phyloP scores from a whole-genome alignment of 371 early-diverging fungal species.

The Apophysomyces sp. region DNA sequence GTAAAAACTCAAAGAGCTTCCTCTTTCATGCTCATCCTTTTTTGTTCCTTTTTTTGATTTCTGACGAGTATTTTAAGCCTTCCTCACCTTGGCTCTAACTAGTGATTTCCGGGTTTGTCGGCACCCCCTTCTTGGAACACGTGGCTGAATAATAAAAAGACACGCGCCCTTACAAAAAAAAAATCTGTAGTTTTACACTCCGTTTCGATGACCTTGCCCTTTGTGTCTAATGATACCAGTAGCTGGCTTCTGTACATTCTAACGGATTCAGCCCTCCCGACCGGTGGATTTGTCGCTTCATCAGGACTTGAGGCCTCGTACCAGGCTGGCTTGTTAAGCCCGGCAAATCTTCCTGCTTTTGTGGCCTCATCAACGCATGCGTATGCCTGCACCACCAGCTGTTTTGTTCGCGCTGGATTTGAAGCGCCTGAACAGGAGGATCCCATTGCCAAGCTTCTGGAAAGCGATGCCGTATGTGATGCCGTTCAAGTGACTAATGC shows the following conservation, averaged over 20 bases:
- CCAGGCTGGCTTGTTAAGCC: constrained; percentile 59
- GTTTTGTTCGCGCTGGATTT: constrained; percentile 68
- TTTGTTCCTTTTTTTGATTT: too few species aligned
- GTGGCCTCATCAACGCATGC: constrained; percentile 57
- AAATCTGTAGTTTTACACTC: not conserved
- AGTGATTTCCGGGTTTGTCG: too few species aligned
- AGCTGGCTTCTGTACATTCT: constrained; percentile 82
- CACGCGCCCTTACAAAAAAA: too few species aligned
- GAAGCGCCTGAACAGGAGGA: constrained; percentile 37
- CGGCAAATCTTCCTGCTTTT: constrained; percentile 38
- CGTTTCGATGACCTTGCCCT: constrained; percentile 20
- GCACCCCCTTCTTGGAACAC: too few species aligned
- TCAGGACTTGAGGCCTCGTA: constrained; percentile 75
- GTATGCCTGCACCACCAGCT: constrained; percentile 66
- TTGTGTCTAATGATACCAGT: constrained; percentile 43
- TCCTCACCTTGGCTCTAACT: too few species aligned
- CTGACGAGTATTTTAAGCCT: too few species aligned
- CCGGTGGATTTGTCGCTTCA: constrained; percentile 86
- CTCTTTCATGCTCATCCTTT: too few species aligned
- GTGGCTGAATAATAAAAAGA: too few species aligned
- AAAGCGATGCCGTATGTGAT: constrained; percentile 56
- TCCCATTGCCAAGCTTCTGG: constrained; percentile 34
- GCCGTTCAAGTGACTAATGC: constrained; percentile 63
- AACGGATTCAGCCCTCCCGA: constrained; percentile 90
- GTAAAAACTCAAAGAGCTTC: too few species aligned